phyloP scores from a whole-genome alignment of 257 asterid genomes.

The Nicotiana obtusifolia region DNA sequence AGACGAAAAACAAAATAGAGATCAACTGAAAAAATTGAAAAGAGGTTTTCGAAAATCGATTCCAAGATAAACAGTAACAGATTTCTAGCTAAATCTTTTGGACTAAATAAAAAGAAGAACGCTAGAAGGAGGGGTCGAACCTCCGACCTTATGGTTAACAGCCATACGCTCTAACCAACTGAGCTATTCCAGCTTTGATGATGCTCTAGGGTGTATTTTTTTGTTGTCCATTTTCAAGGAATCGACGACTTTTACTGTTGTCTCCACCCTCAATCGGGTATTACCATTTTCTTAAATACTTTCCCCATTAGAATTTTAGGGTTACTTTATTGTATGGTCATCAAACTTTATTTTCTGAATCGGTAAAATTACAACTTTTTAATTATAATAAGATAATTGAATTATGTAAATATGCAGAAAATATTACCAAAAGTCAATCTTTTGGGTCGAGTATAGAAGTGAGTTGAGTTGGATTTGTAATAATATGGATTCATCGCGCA shows the following conservation, averaged over 20 bases:
- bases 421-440: too few relatives aligned
- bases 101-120: neutral
- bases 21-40: neutral
- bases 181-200: slow-evolving; percentile 86
- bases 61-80: neutral
- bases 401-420: too few relatives aligned
- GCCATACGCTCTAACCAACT: slow-evolving; percentile 99
- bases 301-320: too few relatives aligned
- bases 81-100: neutral
- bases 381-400: too few relatives aligned
- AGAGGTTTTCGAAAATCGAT: neutral
- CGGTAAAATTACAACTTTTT: too few relatives aligned
- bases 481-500: too few relatives aligned
- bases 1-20: neutral
- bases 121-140: slow-evolving; percentile 76
- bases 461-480: too few relatives aligned
- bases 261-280: neutral
- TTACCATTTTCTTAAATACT: too few relatives aligned
- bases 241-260: neutral
- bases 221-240: fast-evolving
- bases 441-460: too few relatives aligned
- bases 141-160: slow-evolving; percentile 99
- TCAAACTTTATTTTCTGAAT: too few relatives aligned
- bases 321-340: too few relatives aligned
- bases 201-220: fast-evolving